phyloP scores from a whole-genome alignment of 257 asterid species.

The Lithospermum erythrorhizon region DNA sequence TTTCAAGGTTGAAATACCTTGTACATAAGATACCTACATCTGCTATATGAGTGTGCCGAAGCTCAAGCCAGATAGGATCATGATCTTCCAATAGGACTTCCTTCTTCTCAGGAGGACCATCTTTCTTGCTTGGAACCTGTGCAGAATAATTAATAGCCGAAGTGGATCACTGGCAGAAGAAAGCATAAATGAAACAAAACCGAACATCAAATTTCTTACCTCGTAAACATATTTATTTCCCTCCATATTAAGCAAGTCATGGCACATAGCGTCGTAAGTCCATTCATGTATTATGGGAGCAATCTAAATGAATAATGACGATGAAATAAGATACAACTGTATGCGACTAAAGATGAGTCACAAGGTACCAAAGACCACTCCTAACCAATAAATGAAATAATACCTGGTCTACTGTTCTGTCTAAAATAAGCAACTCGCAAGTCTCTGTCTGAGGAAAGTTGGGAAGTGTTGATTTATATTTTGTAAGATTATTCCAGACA shows the following conservation, averaged over 20 bases:
- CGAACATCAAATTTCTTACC: constrained; percentile 35
- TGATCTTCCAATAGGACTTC: constrained; percentile 99
- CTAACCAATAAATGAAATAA: constrained; percentile 7
- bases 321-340: constrained; percentile 5
- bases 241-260: constrained; percentile 84
- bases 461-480: constrained; percentile 68
- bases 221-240: constrained; percentile 93
- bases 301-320: constrained; percentile 33
- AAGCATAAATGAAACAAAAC: constrained; percentile 9
- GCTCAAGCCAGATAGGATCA: constrained; percentile 98
- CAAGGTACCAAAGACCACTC: background rate
- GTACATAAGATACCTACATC: constrained; percentile 52
- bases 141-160: constrained; percentile 14
- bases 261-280: constrained; percentile 99
- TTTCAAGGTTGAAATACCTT: constrained; percentile 6
- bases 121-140: constrained; percentile 79
- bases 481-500: constrained; percentile 85
- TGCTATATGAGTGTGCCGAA: constrained; percentile 96
- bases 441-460: constrained; percentile 91
- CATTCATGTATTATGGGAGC: constrained; percentile 98
- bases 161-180: constrained; percentile 8
- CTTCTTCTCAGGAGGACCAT: constrained; percentile 78
- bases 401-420: constrained; percentile 97
- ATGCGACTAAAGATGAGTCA: background rate
- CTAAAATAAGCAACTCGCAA: constrained; percentile 90